A percentile compares a stretch with the other conserved stretches of the same genome.
Conservation (phyloP, 768 basidiomycete genomes). For the Mycena haematopus region DNA sequence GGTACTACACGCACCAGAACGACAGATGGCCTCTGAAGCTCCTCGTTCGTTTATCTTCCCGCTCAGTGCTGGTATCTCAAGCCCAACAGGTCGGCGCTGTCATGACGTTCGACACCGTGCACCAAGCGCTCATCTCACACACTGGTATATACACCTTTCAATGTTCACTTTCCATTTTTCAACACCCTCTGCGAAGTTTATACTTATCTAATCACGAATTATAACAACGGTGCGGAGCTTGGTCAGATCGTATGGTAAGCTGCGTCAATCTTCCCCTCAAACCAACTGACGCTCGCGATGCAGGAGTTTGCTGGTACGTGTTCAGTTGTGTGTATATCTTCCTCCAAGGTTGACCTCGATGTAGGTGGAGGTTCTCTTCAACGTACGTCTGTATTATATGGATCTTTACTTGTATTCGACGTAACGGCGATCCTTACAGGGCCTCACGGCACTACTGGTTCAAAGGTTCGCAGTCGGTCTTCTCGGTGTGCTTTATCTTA, state of each 20-base stretch:
- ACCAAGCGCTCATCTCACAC: conserved; percentile 62
- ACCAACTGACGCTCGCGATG: not conserved
- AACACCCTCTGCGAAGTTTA: conserved; percentile 44
- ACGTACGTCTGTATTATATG: conserved; percentile 39
- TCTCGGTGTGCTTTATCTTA: conserved; percentile 20
- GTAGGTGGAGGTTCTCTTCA: conserved; percentile 57
- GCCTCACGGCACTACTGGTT: conserved; percentile 54
- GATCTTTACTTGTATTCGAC: not conserved
- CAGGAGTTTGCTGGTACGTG: conserved; percentile 45
- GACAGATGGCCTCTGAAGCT: conserved; percentile 56
- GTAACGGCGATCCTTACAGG: conserved; percentile 34
- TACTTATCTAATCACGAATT: conserved; percentile 53
- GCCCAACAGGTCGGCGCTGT: conserved; percentile 52
- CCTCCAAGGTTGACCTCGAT: not conserved
- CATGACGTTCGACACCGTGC: conserved; percentile 56
- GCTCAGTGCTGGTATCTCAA: not conserved
- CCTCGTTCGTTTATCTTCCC: conserved; percentile 43
- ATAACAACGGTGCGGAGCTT: conserved; percentile 38
- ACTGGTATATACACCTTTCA: conserved; percentile 41
- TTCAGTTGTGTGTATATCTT: not conserved
- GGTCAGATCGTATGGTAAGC: conserved; percentile 49
- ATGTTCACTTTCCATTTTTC: not conserved
- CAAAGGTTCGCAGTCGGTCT: conserved; percentile 43
- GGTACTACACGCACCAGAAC: conserved; percentile 55
- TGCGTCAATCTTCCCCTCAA: not conserved